A percentile compares a stretch with the other conserved stretches of the same genome.
phyloP scores from a whole-genome alignment of 179 eudicot genomes.

The Heliamphora pulchella region DNA sequence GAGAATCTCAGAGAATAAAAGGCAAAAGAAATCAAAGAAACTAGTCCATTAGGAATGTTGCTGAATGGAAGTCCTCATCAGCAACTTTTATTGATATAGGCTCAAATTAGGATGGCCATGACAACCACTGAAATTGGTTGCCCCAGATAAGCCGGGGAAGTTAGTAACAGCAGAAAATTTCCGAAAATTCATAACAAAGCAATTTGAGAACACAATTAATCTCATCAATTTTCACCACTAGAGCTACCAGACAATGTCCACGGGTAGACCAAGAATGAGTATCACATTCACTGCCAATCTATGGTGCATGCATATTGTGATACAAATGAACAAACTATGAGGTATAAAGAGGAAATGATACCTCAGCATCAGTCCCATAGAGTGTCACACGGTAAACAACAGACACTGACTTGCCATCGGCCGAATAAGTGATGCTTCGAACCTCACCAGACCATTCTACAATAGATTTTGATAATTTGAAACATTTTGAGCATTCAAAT shows the following conservation, averaged over 20 bases:
- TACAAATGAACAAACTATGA: not conserved
- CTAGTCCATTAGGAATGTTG: not conserved
- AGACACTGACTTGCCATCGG: slow-evolving; percentile 79
- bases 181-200: not conserved
- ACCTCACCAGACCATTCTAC: slow-evolving; percentile 95
- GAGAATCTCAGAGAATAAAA: not conserved
- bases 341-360: slow-evolving; percentile 22
- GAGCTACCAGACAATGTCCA: not conserved
- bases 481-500: slow-evolving; percentile 1
- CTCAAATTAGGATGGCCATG: not conserved
- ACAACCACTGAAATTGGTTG: not conserved
- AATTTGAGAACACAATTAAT: slow-evolving; percentile 2
- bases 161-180: no score
- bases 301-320: not conserved
- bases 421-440: slow-evolving; percentile 62
- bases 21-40: not conserved
- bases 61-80: not conserved
- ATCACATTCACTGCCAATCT: not conserved
- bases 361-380: slow-evolving; percentile 98
- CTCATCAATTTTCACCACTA: not conserved
- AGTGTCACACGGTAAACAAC: slow-evolving; percentile 88
- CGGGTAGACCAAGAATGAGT: not conserved
- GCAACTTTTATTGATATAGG: not conserved
- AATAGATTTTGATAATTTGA: slow-evolving; percentile 10
- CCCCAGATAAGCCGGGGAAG: not conserved